Base-by-base conservation (phyloP, 495 filamentous ascomycete species). In the Hamigera avellanea region DNA sequence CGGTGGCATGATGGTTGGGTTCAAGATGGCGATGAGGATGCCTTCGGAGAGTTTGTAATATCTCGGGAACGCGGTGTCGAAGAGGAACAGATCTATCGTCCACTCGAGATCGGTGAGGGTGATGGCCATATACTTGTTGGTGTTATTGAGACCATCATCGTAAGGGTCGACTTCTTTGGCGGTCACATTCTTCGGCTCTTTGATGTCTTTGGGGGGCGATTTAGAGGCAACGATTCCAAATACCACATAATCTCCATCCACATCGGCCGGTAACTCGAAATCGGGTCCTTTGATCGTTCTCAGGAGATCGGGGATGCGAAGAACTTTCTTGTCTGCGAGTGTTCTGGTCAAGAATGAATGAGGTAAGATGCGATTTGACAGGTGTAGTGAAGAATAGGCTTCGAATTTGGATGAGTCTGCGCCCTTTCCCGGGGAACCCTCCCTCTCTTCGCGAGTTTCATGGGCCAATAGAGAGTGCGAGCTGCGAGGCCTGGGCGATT, bases 51-150 rank as follows among this genome's bases (percentile, higher is more conserved):
- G 66, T 49, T 93, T 87, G 78, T 88, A 95, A 63, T 86, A 95
- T 26, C 79, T 77, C 3, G 84, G 78, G 50, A 95, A 96, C 13
- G 83, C 93, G 0, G 81, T 75, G 48, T 83, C 86, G 53, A 99
- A 99, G 19, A 99, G 75, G 49, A 81, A 95, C 17, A 95, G 73
- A 38, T 95, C 86, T 15, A 96, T 56, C 26, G 93, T 85, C 81
- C 81, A 96, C 46, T 83, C 80, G 6, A 96, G 66, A 53, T 96
- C 89, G 4, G 83, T 84, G 10, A 99, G 69, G 6, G 73, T 79
- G 27, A 99, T 65, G 1, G 81, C 83, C 87, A 99, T 95, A 62
- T 88, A 96, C 52, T 88, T 89, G 14, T 73, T 74, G 13, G 62
- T 71, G 8, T 73, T 69, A 33, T 77, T 70, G 19, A 66, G 61